phyloP scores from a whole-genome alignment of 306 rosid genomes.

The Nissolia schottii region DNA sequence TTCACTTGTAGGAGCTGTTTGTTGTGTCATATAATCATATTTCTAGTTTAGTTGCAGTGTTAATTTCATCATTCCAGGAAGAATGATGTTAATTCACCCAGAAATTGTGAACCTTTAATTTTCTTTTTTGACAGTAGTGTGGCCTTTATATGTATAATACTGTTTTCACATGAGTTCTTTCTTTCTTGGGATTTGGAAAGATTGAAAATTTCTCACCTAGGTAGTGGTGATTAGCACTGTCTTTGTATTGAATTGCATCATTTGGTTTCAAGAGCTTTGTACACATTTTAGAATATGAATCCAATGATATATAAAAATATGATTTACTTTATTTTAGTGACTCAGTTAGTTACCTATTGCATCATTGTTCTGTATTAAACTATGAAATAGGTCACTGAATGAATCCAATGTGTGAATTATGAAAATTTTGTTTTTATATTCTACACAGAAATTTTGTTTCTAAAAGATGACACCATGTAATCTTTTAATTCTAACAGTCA shows the following conservation, averaged over 20 bases:
- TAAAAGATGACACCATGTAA: background rate
- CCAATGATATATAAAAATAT: background rate
- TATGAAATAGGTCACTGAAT: background rate
- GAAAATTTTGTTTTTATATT: background rate
- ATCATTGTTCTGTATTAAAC: background rate
- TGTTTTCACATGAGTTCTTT: background rate
- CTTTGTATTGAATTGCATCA: background rate
- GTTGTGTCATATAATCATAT: background rate
- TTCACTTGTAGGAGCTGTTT: background rate
- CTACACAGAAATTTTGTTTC: background rate
- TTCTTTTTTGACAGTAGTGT: background rate
- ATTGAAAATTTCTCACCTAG: background rate
- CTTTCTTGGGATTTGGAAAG: background rate
- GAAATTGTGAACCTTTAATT: background rate
- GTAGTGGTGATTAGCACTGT: background rate
- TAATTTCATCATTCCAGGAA: background rate
- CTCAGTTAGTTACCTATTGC: background rate
- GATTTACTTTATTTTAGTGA: background rate
- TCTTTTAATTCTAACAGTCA: background rate
- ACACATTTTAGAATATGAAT: background rate
- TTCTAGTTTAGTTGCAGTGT: constrained; percentile 5
- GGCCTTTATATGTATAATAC: background rate
- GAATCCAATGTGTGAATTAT: background rate
- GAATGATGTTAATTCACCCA: background rate
- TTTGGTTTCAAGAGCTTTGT: background rate